Base-by-base conservation (phyloP, 768 basidiomycete genomes). In the Leccinum truebloodii region DNA sequence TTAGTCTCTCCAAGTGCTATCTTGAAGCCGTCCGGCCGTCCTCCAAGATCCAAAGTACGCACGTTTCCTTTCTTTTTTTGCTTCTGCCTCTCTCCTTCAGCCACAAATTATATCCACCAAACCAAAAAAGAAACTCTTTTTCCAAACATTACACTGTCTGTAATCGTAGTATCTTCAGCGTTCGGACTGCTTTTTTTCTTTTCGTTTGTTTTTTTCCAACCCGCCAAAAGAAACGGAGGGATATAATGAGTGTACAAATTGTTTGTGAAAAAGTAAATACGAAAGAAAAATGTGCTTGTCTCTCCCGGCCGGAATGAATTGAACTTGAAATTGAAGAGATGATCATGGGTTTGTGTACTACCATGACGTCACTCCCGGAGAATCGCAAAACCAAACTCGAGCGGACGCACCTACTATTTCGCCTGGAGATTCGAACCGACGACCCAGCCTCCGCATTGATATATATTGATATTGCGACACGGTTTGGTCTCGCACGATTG, bases 201-300 rank as follows among this genome's bases (percentile, higher is more conserved):
- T 16, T 44, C n/a, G n/a, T 44, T 12, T 12, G 52, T 59, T 32
- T 22, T 59, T 24, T 59, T 59, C 58, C 32, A 34, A 63, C 68
- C 66, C 65, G 65, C 65, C 54, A 41, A 10, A 65, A 57, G 72
- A 61, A 70, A 67, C 59, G 68, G 66, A 66, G 62, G 62, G 70
- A 66, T 63, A 60, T 67, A 63, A 54, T 67, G 58, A 55, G 34
- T 64, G 69, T 75, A 66, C 63, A 70, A 72, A 71, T 54, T 60
- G 59, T 48, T 44, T 46, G 44, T 46, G 44, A 46, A 46, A 46
- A 41, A 12, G 44, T 46, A 46, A 10, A n/a, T 20, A 46, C 10
- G 2, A 46, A 46, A 46, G 39, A 39, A 48, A 48, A 50, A 50
- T 50, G 49, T 50, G 49, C n/a, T 34, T 13, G 10, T 32, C 34